phyloP scores from a whole-genome alignment of 352 stramenopile genomes.

The Phytopythium litorale region DNA sequence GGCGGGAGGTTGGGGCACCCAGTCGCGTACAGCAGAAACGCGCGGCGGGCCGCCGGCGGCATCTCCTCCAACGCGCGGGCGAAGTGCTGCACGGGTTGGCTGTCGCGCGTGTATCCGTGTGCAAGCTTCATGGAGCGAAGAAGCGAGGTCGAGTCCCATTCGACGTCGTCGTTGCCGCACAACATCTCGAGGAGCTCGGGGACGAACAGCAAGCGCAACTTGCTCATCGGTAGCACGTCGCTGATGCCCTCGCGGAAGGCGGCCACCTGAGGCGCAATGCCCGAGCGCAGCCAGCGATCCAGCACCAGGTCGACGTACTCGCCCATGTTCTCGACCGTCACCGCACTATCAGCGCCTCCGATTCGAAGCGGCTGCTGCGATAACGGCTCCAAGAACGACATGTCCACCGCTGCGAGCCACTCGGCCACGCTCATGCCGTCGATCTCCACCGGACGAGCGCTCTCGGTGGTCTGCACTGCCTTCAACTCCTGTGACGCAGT shows the following conservation, averaged over 20 bases:
- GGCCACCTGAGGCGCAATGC: slow-evolving; percentile 57
- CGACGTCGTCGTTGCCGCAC: slow-evolving; percentile 70
- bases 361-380: slow-evolving; percentile 57
- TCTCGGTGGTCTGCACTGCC: slow-evolving; percentile 10
- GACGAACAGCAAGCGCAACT: slow-evolving; percentile 69
- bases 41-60: slow-evolving; percentile 45
- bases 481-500: slow-evolving; percentile 29
- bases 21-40: slow-evolving; percentile 79
- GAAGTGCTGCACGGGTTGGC: slow-evolving; percentile 61
- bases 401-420: slow-evolving; percentile 62
- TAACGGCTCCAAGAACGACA: slow-evolving; percentile 79
- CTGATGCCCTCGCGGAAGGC: slow-evolving; percentile 76
- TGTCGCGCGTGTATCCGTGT: slow-evolving; percentile 82
- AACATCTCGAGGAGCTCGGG: slow-evolving; percentile 60
- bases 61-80: slow-evolving; percentile 71
- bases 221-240: slow-evolving; percentile 66
- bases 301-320: slow-evolving; percentile 59
- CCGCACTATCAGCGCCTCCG: slow-evolving; percentile 33
- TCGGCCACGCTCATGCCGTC: slow-evolving; percentile 41
- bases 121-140: slow-evolving; percentile 71
- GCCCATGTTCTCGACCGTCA: slow-evolving; percentile 53
- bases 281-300: slow-evolving; percentile 55
- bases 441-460: slow-evolving; percentile 31
- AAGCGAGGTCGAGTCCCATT: slow-evolving; percentile 63
- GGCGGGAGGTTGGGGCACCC: slow-evolving; percentile 79